Base-by-base conservation (phyloP, 306 rosid genomes). In the Prunus campanulata region DNA sequence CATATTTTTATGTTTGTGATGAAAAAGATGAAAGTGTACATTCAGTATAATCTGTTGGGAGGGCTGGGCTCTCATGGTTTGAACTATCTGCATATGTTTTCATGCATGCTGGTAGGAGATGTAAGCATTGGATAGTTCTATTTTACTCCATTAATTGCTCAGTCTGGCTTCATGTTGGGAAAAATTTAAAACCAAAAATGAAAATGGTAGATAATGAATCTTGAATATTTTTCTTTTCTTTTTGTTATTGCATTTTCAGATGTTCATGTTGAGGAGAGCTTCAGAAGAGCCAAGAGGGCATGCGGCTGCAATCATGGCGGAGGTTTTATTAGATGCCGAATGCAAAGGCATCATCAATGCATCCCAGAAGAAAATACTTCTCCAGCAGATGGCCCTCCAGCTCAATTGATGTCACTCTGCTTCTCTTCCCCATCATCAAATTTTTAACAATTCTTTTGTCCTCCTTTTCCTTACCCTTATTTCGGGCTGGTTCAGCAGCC, bases 271-370 rank as follows among this genome's bases (percentile, higher is more conserved):
- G 81, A 87, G 91, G 86, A 85, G 87, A 81, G 79, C 91, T 70
- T 91, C 91, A 69, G 96, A 90, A 47, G 93, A 91, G 68, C 96
- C 96, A 0, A 83, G 83, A 85, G 96, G 96, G 50, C 88, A 86
- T 50, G 91, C 93, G 22, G 81, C 91, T 72, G 90, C 93, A 74
- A 88, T 91, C 12, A 91, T 91, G 96, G 55, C 90, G 4, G 96
- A 91, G 25, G 93, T 88, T 20, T 77, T 91, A 77, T 71, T 88
- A 76, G 96, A 91, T 72, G 96, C 96, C 0, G 96, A 91, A 84
- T 80, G 86, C 75, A 82, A 87, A 77, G 93, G 96, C 79, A 75
- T 85, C 68, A 91, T 91, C 32, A 85, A 82, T 82, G 90, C 93
- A 62, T 88, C 85, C 66, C 96, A 91, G 80, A 88, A 87, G 87